Evolutionary conservation across 768 basidiomycete genomes (phyloP).

Genomic region (Naganishia vishniacii): DNA sequence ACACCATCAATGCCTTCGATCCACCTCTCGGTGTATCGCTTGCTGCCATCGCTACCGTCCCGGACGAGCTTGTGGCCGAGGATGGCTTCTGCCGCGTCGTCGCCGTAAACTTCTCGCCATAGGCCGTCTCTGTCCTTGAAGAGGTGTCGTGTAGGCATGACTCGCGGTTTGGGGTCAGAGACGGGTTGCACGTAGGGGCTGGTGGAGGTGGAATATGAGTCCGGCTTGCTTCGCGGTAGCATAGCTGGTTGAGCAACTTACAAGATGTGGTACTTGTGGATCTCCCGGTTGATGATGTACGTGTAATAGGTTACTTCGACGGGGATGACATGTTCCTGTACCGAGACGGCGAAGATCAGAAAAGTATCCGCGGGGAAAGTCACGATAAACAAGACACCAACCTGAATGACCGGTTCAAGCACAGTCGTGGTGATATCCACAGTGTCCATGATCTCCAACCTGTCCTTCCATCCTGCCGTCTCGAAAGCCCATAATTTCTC

Average conservation of each 20-base stretch:
- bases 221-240: not conserved
- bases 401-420: conserved; percentile 44
- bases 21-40: conserved; percentile 25
- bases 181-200: conserved; percentile 47
- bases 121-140: conserved; percentile 37
- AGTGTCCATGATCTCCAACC: conserved; percentile 30
- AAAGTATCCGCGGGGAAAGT: too few relatives aligned
- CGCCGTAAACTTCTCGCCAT: conserved; percentile 46
- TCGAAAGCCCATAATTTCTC: conserved; percentile 30
- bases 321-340: conserved; percentile 39
- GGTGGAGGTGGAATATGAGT: not conserved
- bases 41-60: conserved; percentile 18
- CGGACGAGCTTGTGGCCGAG: conserved; percentile 31
- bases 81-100: conserved; percentile 42
- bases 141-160: conserved; percentile 39
- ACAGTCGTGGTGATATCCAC: conserved; percentile 39
- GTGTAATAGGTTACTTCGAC: conserved; percentile 38
- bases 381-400: too few relatives aligned
- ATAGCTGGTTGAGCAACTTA: conserved; percentile 23
- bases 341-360: too few relatives aligned
- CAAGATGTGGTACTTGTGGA: conserved; percentile 46
- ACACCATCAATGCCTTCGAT: conserved; percentile 27
- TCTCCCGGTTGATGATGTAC: conserved; percentile 38
- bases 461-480: conserved; percentile 33
- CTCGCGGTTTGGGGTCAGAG: conserved; percentile 41